Evolutionary conservation across 2,329 filamentous ascomycete genomes (phyloP), one percentile per base, ranked within the genome.

Genomic region (Diaporthe australafricana): DNA sequence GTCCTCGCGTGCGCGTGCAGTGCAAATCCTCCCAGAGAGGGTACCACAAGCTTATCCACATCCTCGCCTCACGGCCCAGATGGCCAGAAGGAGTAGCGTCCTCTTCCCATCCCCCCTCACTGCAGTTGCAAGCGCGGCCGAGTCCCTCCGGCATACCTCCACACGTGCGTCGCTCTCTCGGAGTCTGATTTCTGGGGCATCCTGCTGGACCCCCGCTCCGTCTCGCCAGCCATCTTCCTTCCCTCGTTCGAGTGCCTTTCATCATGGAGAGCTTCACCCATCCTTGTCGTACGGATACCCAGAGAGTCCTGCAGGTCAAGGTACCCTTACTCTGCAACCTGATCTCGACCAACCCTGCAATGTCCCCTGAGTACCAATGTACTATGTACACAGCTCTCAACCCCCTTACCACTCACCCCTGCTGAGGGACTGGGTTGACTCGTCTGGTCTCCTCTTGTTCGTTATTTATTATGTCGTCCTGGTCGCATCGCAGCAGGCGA

Each of bases 81-180:
- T 60, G 35, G 65, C 71, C 53, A 71, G 66, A 71, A 38, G 71
- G 53, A 57, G 71, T 71, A 71, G 71, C 71, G 68, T 38, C 38
- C 47, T 68, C 45, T 65, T 53, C 35, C 56, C 27, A 48, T 63
- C 68, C 60, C 60, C 63, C 68, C 68, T 60, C 62, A 55, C 42
- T 70, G 38, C 35, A 32, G 38, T 68, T 63, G 48, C 47, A 71
- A 70, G 62, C 71, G 68, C 67, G 67, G 63, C 47, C 68, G 52
- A 73, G 52, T 60, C 47, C 48, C 63, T 73, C 71, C 63, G 68
- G 40, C 60, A 40, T 50, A 14, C 71, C 71, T 73, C 62, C 71
- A 67, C 62, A 65, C 50, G 38, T 55, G 40, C 42, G 35, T 60
- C 47, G 35, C 67, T 45, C 45, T 60, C 22, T 47, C 47, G 45